These are phyloP conservation scores for Periglandula ipomoeae DNA, from an alignment of 2,329 filamentous ascomycete genomes.

Conservation along the genomic window DNA sequence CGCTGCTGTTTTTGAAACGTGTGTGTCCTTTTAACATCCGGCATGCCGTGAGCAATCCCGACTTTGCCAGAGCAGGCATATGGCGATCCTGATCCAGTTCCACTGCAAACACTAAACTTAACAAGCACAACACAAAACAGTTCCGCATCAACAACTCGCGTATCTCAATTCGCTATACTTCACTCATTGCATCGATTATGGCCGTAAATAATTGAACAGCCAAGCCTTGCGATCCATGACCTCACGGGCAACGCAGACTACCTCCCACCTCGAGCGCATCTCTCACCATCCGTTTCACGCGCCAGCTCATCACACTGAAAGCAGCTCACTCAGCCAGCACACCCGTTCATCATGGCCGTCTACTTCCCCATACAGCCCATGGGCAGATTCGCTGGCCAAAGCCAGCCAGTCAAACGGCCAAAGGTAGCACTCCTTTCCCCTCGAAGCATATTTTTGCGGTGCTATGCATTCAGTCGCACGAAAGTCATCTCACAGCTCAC, in stretches of 20 bases:
- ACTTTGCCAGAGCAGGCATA: not conserved
- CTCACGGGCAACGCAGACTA: too few relatives aligned
- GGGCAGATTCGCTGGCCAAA: slow-evolving; percentile 56
- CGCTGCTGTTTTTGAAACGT: not conserved
- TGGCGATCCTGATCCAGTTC: not conserved
- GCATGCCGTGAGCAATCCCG: not conserved
- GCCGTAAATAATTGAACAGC: too few relatives aligned
- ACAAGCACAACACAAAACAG: not conserved
- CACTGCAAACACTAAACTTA: not conserved
- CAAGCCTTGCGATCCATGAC: too few relatives aligned
- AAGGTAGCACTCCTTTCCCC: slow-evolving; percentile 37
- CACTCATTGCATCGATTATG: too few relatives aligned
- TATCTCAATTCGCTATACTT: too few relatives aligned
- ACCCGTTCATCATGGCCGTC: slow-evolving; percentile 16
- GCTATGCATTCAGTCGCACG: not conserved
- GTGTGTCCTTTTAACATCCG: not conserved
- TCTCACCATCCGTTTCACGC: not conserved
- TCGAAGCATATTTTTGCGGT: too few relatives aligned
- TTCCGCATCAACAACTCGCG: not conserved
- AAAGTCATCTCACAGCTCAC: not conserved
- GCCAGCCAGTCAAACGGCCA: slow-evolving; percentile 64
- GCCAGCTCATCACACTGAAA: not conserved
- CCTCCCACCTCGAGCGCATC: not conserved
- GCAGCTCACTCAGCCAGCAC: not conserved
- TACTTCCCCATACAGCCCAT: slow-evolving; percentile 61